A percentile compares a stretch with the other conserved stretches of the same genome.
Conservation (phyloP, 164 flowering plant genomes). For the Nelumbo lutea region DNA sequence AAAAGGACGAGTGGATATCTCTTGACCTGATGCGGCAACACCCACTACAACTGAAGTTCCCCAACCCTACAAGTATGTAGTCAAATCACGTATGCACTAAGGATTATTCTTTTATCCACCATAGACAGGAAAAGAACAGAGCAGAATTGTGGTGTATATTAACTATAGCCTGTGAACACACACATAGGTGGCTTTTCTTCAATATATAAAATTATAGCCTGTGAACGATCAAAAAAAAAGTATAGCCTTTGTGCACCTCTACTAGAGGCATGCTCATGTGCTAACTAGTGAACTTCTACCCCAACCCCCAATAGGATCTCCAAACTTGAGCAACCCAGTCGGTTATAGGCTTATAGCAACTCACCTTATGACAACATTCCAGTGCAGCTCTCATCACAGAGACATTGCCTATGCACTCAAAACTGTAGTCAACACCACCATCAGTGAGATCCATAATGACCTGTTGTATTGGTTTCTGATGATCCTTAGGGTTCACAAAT, state of each 20-base stretch:
- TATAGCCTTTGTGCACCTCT: no score
- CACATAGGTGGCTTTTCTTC: no score
- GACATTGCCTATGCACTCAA: slow-evolving; percentile 97
- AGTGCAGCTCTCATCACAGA: slow-evolving; percentile 92
- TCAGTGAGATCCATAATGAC: slow-evolving; percentile 89
- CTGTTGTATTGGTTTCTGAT: slow-evolving; percentile 90
- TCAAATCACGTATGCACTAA: background rate
- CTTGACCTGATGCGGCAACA: slow-evolving; percentile 96
- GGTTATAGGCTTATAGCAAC: slow-evolving; percentile 2
- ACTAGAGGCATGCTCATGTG: no score
- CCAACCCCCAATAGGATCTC: no score
- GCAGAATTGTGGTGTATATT: no score
- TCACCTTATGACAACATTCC: slow-evolving; percentile 98
- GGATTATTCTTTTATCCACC: no score
- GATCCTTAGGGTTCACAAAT: slow-evolving; percentile 89
- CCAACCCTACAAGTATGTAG: slow-evolving; percentile 64
- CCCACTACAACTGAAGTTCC: slow-evolving; percentile 97
- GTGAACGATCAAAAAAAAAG: no score
- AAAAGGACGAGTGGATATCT: slow-evolving; percentile 92
- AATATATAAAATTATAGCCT: no score
- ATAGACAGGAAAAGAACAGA: no score
- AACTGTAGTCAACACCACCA: slow-evolving; percentile 99
- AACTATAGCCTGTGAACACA: no score
- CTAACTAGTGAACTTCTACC: no score
- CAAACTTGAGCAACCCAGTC: background rate